Percentiles rank a stretch among this genome's conserved stretches.
These are phyloP conservation scores for Ascocoryne sarcoides DNA, from an alignment of 2,329 filamentous ascomycete genomes.

Conservation along the genomic window DNA sequence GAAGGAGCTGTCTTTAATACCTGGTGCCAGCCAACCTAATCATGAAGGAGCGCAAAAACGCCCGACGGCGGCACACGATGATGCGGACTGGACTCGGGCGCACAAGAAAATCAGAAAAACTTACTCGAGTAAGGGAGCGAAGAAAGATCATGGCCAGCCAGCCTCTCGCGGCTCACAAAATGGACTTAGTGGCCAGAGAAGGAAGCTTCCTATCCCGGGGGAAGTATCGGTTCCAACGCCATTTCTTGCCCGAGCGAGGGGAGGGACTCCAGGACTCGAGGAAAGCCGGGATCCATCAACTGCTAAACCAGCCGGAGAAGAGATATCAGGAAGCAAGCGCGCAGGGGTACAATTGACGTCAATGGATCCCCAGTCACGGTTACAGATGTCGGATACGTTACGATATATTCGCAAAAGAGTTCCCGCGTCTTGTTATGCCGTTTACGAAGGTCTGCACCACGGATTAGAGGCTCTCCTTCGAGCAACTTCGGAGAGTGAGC, in stretches of 20 bases:
- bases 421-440: conserved; percentile 26
- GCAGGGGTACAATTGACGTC: too few species aligned
- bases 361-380: conserved; percentile 9
- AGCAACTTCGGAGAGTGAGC: conserved; percentile 28
- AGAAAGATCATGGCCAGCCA: conserved; percentile 1
- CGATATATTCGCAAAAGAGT: conserved; percentile 28
- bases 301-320: too few species aligned
- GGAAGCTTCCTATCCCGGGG: conserved; percentile 17
- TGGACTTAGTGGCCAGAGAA: conserved; percentile 1
- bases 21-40: neutral
- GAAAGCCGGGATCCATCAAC: too few species aligned
- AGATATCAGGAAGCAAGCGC: too few species aligned
- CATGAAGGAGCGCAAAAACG: neutral
- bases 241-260: conserved; percentile 23
- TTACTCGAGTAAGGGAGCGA: conserved; percentile 20
- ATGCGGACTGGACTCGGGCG: conserved; percentile 19
- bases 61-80: neutral
- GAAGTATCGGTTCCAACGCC: conserved; percentile 27
- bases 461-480: conserved; percentile 37
- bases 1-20: conserved; percentile 25
- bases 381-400: conserved; percentile 26
- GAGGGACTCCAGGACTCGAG: conserved; percentile 7
- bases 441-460: conserved; percentile 38
- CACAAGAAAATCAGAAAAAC: conserved; percentile 24
- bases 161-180: conserved; percentile 3